Conservation (phyloP, 768 basidiomycete species). For the Podaxis carcinomalis region DNA sequence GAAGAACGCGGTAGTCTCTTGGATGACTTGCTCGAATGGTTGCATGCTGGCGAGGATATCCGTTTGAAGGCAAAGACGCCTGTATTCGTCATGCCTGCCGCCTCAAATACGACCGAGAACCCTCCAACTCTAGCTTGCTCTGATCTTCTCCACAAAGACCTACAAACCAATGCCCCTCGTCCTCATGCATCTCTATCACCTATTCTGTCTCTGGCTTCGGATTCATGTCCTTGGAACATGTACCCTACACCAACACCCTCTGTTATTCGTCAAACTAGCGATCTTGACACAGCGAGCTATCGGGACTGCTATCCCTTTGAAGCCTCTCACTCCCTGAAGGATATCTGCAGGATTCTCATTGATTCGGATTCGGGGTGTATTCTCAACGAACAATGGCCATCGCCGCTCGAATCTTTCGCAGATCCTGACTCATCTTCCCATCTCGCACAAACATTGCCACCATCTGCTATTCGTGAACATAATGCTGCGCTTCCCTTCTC, state of each 20-base stretch:
- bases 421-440: not conserved
- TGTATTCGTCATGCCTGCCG: not conserved
- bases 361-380: not conserved
- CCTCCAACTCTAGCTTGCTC: not conserved
- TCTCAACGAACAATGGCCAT: not conserved
- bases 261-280: not conserved
- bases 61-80: not conserved
- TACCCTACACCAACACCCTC: not conserved
- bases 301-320: not conserved
- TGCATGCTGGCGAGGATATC: conserved; percentile 4
- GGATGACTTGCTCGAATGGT: not conserved
- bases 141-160: not conserved
- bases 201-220: not conserved
- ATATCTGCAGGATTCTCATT: not conserved
- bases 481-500: conserved; percentile 7
- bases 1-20: not conserved
- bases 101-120: not conserved
- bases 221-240: not conserved
- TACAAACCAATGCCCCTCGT: not conserved
- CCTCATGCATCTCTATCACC: not conserved
- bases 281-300: not conserved
- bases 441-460: not conserved
- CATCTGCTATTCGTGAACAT: not conserved
- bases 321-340: not conserved
- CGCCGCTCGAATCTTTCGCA: not conserved